Evolutionary conservation across 768 basidiomycete genomes (phyloP).

Genomic region (Suillus clintonianus): DNA sequence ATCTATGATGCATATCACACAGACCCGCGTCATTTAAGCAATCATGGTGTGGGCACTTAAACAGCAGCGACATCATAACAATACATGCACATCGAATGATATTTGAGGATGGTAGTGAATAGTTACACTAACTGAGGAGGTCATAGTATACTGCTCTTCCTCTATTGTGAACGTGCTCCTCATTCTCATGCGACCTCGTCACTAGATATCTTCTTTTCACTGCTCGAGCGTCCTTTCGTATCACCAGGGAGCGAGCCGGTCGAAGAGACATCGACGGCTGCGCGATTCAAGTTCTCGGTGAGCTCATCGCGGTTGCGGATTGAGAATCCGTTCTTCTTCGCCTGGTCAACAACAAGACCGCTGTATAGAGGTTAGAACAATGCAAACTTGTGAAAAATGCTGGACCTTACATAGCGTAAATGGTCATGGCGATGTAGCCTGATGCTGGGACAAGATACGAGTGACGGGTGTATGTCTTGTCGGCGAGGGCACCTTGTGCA

Average conservation of each 20-base stretch:
- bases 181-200: slow-evolving; percentile 4
- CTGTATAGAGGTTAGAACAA: slow-evolving; percentile 26
- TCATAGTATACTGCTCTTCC: background rate
- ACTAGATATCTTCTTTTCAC: slow-evolving; percentile 2
- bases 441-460: slow-evolving; percentile 64
- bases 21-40: background rate
- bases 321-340: slow-evolving; percentile 50
- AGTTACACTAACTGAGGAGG: background rate
- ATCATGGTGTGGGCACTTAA: background rate
- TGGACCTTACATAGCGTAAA: slow-evolving; percentile 33
- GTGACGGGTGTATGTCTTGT: slow-evolving; percentile 46
- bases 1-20: slow-evolving; percentile 54
- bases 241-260: background rate
- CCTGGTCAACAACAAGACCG: slow-evolving; percentile 57
- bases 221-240: background rate
- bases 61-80: background rate
- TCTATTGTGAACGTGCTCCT: background rate
- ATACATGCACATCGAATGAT: background rate
- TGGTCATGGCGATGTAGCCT: slow-evolving; percentile 58
- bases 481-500: slow-evolving; percentile 58
- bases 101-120: too few relatives aligned
- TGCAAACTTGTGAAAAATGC: background rate
- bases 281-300: slow-evolving; percentile 17
- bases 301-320: slow-evolving; percentile 50
- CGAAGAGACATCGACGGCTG: background rate